Base-by-base conservation (phyloP, 2,329 filamentous ascomycete genomes). In the Periglandula ipomoeae region DNA sequence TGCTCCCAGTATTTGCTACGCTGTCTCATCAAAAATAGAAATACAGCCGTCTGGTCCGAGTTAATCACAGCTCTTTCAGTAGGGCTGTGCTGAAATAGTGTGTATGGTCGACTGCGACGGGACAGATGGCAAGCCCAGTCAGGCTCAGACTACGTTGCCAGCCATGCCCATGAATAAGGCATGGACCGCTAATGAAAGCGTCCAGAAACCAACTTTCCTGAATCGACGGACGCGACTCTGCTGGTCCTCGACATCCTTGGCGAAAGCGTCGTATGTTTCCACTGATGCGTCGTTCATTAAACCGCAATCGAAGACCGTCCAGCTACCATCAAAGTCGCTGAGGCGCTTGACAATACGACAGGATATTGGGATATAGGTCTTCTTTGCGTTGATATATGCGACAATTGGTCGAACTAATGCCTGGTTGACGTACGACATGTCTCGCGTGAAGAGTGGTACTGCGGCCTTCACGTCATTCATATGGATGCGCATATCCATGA, bases 181-280 rank as follows among this genome's bases (percentile, higher is more conserved):
- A 64, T 98, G 93, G 7, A 91, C 87, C 6, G 91, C 88, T 50
- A 98, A 72, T 58, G 91, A 90, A 49, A 97, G 75, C 3, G 89
- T 95, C 93, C 93, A 98, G 59, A 97, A 84, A 27, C 93, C 93
- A 24, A 95, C 93, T 69, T 97, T 95, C 65, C 90, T 95, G 63
- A 98, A 85, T 40, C 93, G 78, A 45, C 91, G 78, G 57, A 89
- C 85, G 46, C 89, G 82, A 56, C 85, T 87, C 64, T 95, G 85
- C 58, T 93, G 86, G 67, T 96, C 86, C 53, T 89, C 84, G 27
- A 98, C 89, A 64, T 96, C 89, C 54, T 82, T 81, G 34, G 89
- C 89, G 67, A 98, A 97, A 0, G 93, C 93, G 58, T 91, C 82
- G 64, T 98, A 98, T 46, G 89, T 89, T 76, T 96, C 93, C 55